Evolutionary conservation across 2,329 filamentous ascomycete species (phyloP).

Genomic region (Penicillium sclerotigenum): DNA sequence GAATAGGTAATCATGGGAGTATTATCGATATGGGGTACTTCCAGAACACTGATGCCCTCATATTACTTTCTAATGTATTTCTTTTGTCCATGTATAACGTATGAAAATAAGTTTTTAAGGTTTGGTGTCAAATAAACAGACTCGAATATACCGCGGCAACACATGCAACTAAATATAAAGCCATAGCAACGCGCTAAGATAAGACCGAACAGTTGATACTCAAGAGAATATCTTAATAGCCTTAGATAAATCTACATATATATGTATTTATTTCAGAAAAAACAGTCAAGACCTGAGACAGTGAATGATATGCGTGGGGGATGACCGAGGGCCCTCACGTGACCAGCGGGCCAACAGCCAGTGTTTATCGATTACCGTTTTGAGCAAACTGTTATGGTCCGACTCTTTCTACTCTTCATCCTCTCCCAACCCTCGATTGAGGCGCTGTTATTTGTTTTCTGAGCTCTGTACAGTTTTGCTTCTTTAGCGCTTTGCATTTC

Average conservation of each 20-base stretch:
- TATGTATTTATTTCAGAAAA: neutral
- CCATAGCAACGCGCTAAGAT: neutral
- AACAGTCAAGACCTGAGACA: neutral
- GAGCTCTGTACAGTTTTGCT: slow-evolving; percentile 25
- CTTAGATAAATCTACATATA: neutral
- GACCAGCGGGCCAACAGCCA: slow-evolving; percentile 22
- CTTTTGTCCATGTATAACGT: too few species aligned
- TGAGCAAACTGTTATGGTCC: slow-evolving; percentile 28
- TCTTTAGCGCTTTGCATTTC: slow-evolving; percentile 29
- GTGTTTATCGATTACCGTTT: slow-evolving; percentile 43
- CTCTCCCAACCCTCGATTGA: slow-evolving; percentile 17
- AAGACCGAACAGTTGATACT: neutral
- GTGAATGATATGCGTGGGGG: neutral
- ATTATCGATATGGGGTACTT: neutral
- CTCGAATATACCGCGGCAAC: neutral
- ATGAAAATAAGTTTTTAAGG: neutral
- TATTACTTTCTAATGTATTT: neutral
- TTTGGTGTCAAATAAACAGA: neutral
- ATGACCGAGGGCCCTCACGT: neutral
- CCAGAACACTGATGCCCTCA: neutral
- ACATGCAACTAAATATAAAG: neutral
- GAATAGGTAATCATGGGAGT: neutral
- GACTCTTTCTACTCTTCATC: slow-evolving; percentile 21
- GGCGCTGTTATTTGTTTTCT: slow-evolving; percentile 17
- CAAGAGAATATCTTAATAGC: neutral